Percentiles rank a stretch among this genome's conserved stretches.
Evolutionary conservation across 192 early-diverging fungal species (phyloP).

Genomic region (Podila horticola): DNA sequence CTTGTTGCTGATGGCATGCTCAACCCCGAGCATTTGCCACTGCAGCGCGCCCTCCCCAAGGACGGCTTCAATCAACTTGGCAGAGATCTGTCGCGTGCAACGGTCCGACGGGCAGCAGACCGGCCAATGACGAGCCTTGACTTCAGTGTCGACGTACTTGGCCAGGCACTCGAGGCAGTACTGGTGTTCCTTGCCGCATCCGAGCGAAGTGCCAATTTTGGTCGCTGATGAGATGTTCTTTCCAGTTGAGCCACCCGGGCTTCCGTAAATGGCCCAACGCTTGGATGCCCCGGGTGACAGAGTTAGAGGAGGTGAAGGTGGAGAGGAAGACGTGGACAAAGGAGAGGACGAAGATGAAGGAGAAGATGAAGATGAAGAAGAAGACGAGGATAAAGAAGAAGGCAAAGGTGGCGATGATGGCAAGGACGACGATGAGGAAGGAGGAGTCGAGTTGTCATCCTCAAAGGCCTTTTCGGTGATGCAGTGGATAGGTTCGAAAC

Average conservation of each 20-base stretch:
- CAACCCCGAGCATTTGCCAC: slow-evolving; percentile 26
- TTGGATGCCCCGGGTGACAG: too few relatives aligned
- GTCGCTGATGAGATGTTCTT: neutral
- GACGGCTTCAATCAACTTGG: slow-evolving; percentile 10
- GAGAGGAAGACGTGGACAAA: neutral
- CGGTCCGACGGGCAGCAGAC: slow-evolving; percentile 5
- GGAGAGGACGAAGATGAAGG: neutral
- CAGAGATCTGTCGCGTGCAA: neutral
- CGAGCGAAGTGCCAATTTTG: slow-evolving; percentile 3
- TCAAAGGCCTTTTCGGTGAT: neutral
- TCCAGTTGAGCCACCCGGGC: neutral
- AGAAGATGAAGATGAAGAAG: neutral
- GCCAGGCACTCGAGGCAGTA: slow-evolving; percentile 18
- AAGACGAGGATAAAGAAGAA: neutral
- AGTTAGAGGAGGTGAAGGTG: too few relatives aligned
- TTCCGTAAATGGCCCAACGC: too few relatives aligned
- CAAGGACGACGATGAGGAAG: neutral
- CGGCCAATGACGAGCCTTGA: slow-evolving; percentile 20
- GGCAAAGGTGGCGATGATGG: neutral
- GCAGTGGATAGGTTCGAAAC: neutral
- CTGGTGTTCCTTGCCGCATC: slow-evolving; percentile 9
- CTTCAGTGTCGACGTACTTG: slow-evolving; percentile 6
- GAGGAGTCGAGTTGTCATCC: neutral
- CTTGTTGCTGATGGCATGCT: slow-evolving; percentile 30
- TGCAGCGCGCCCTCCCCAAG: slow-evolving; percentile 1